Percentiles rank a stretch among this genome's conserved stretches.
Conservation (phyloP, 1,139 yeast genomes). For the Yamadazyma sp. region DNA sequence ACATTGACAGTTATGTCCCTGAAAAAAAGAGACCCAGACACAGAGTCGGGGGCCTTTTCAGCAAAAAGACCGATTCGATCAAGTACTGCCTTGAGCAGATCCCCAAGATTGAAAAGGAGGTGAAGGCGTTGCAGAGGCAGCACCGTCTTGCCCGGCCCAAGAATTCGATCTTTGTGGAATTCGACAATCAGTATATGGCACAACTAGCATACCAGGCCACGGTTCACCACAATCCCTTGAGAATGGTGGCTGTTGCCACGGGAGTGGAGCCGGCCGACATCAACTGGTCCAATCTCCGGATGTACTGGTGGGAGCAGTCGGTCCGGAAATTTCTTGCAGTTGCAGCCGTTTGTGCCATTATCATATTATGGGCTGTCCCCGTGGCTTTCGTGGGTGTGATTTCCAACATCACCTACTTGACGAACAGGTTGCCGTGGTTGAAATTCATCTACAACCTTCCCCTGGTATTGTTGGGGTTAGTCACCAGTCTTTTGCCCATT, state of each 20-base stretch:
- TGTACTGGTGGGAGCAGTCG: slow-evolving; percentile 83
- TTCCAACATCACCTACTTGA: slow-evolving; percentile 69
- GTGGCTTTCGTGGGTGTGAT: slow-evolving; percentile 81
- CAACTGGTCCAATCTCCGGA: slow-evolving; percentile 67
- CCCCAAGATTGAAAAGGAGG: slow-evolving; percentile 55
- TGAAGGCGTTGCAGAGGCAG: slow-evolving; percentile 49
- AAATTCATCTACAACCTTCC: slow-evolving; percentile 68
- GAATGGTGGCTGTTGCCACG: slow-evolving; percentile 49
- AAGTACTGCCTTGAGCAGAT: slow-evolving; percentile 56
- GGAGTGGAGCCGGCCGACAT: slow-evolving; percentile 65
- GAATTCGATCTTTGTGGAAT: slow-evolving; percentile 68
- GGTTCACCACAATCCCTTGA: slow-evolving; percentile 53
- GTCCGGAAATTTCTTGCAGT: slow-evolving; percentile 58
- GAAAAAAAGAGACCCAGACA: slow-evolving; percentile 76
- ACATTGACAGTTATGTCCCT: slow-evolving; percentile 67
- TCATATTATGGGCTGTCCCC: slow-evolving; percentile 83
- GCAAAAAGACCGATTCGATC: slow-evolving; percentile 60
- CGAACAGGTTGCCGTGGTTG: slow-evolving; percentile 60
- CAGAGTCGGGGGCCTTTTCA: slow-evolving; percentile 54
- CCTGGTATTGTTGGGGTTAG: slow-evolving; percentile 52
- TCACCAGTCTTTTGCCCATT: slow-evolving; percentile 79
- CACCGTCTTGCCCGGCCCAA: slow-evolving; percentile 45
- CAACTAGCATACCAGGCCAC: slow-evolving; percentile 68
- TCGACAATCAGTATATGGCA: slow-evolving; percentile 67
- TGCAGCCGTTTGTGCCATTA: slow-evolving; percentile 56